These are phyloP conservation scores for Capsicum rhomboideum DNA, from an alignment of 257 asterid species.

Conservation along the genomic window DNA sequence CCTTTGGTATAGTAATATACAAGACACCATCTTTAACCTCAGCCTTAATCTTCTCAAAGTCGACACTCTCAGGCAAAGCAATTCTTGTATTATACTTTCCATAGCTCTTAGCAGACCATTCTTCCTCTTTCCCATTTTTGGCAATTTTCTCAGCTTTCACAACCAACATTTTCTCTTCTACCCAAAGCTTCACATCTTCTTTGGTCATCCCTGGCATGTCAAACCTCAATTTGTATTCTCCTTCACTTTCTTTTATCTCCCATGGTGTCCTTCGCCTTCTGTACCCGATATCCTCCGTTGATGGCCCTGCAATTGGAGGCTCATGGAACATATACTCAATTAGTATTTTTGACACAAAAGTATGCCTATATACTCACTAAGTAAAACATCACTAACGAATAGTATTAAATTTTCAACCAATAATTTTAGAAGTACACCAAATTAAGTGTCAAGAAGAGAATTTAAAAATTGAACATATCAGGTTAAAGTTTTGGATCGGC, in stretches of 20 bases:
- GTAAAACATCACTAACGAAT: too few species aligned
- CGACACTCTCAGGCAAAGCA: conserved; percentile 74
- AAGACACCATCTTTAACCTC: conserved; percentile 75
- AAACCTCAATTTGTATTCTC: conserved; percentile 57
- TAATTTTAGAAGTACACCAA: too few species aligned
- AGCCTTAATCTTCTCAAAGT: too few species aligned
- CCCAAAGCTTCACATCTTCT: conserved; percentile 60
- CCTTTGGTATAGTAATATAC: conserved; percentile 51
- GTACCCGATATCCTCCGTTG: conserved; percentile 20
- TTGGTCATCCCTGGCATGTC: conserved; percentile 82
- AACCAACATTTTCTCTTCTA: conserved; percentile 63
- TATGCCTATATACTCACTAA: too few species aligned
- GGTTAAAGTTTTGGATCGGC: too few species aligned
- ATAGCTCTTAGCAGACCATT: conserved; percentile 67
- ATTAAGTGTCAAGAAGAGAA: too few species aligned
- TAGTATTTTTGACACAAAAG: too few species aligned
- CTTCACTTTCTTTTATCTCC: conserved; percentile 64
- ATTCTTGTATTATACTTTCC: conserved; percentile 53
- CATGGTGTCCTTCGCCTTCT: conserved; percentile 62
- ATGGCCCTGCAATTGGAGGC: neutral
- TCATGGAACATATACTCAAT: neutral
- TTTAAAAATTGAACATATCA: too few species aligned
- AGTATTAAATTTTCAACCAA: neutral
- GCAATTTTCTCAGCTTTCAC: conserved; percentile 49
- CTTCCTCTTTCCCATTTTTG: too few species aligned